Conservation (phyloP, 2,329 filamentous ascomycete species). For the Sporothrix schenckii region DNA sequence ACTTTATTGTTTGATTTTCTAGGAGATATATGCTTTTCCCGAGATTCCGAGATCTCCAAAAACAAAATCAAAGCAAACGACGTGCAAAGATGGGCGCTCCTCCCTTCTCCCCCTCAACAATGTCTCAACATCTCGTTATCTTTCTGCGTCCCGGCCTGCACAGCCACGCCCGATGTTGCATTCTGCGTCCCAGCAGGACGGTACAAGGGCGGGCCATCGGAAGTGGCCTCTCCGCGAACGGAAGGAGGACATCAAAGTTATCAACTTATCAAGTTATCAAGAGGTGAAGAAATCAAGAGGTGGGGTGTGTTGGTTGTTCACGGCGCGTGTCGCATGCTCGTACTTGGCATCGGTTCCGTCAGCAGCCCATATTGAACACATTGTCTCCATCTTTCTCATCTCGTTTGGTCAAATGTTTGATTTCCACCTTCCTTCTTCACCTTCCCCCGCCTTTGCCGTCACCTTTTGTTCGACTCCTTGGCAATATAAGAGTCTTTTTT, state of each 20-base stretch:
- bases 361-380: too few relatives aligned
- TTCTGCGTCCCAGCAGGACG: neutral
- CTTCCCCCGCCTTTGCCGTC: neutral
- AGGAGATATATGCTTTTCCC: constrained; percentile 15
- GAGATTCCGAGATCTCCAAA: neutral
- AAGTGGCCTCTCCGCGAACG: constrained; percentile 17
- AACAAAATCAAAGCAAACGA: neutral
- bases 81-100: too few relatives aligned
- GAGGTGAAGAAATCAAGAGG: neutral
- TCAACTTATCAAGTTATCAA: neutral
- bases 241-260: constrained; percentile 15
- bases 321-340: too few relatives aligned
- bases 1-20: neutral
- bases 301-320: neutral
- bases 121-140: constrained; percentile 13
- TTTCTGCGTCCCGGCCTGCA: neutral
- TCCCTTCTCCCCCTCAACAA: neutral
- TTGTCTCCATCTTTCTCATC: neutral
- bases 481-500: constrained; percentile 14
- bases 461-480: neutral
- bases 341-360: neutral
- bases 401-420: neutral
- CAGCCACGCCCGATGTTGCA: constrained; percentile 25
- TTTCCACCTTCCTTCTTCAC: constrained; percentile 9
- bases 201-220: neutral